Evolutionary conservation across 306 rosid genomes (phyloP), one percentile per base, ranked within the genome.

Genomic region (Trifolium fragiferum): DNA sequence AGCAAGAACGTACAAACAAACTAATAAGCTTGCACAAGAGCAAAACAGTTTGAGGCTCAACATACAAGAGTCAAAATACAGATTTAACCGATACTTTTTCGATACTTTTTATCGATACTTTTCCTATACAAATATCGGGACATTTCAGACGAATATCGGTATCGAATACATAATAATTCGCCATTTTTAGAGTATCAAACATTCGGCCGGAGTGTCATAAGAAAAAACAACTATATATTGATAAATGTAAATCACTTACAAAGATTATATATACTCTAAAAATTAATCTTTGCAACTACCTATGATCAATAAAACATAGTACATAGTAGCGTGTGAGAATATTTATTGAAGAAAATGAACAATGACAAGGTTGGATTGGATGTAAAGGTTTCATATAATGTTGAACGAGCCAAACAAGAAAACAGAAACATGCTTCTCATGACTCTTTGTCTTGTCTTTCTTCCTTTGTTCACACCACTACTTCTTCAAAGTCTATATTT

Each of bases 341-440:
- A 55, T 55, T 55, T 55, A 55, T 55, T 55, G 33, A 57, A 58
- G 38, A 58, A 12, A 58, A n/a, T n/a, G n/a, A n/a, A 58, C 16
- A 58, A 25, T 14, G 64, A 6, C 37, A 58, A 23, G 33, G 18
- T 25, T 6, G 8, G 63, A 23, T 25, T 6, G 8, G 63, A 23
- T 12, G 63, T 13, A 21, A 23, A 23, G 33, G 63, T 19, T 12
- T 2, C 63, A 57, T 37, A 7, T 37, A 37, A 37, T 57, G 63
- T 57, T 57, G 37, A 53, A 23, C 37, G 3, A 27, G 9, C 8
- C 35, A 23, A 57, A 57, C 37, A 12, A 27, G 16, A 58, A 58
- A 50, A 50, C 57, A 50, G 12, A 44, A 4, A 44, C n/a, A 13
- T 44, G 50, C 15, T 13, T 44, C 6, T 13, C 15, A 54, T 19